Percentiles rank a stretch among this genome's conserved stretches.
Conservation (phyloP, 805 yeast genomes). For the Saccharomycopsis olivae region DNA sequence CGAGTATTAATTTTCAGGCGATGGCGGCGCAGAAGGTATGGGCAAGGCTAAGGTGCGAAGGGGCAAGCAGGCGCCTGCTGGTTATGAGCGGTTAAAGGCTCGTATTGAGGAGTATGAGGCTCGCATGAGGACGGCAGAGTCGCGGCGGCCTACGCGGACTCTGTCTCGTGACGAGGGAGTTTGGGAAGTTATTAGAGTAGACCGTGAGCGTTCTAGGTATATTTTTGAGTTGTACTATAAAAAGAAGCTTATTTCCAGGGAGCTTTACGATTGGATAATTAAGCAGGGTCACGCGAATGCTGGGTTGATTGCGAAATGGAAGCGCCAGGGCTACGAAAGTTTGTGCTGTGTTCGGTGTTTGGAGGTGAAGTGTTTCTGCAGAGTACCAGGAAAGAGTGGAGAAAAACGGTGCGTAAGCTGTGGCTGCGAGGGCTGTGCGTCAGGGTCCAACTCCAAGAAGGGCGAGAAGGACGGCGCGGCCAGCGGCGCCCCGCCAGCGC, state of each 20-base stretch:
- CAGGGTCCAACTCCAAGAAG: no score
- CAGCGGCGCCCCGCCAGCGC: neutral
- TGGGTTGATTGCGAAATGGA: constrained; percentile 74
- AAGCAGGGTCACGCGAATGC: constrained; percentile 58
- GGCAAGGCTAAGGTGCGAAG: constrained; percentile 33
- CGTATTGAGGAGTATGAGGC: constrained; percentile 50
- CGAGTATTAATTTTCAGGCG: no score
- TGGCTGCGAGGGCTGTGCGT: constrained; percentile 18
- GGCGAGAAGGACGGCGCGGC: neutral
- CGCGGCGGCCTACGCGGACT: constrained; percentile 28
- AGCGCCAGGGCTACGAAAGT: constrained; percentile 75
- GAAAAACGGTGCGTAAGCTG: constrained; percentile 13
- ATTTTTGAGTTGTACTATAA: constrained; percentile 65
- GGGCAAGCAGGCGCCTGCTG: constrained; percentile 56
- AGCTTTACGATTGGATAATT: constrained; percentile 65
- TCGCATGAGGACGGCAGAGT: constrained; percentile 45
- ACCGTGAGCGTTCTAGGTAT: constrained; percentile 68
- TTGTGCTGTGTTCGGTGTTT: constrained; percentile 79
- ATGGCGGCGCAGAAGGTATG: no score
- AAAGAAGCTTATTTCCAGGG: constrained; percentile 53
- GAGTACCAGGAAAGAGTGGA: constrained; percentile 51
- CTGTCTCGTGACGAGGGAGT: constrained; percentile 44
- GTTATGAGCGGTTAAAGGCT: constrained; percentile 57
- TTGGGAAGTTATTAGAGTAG: constrained; percentile 63
- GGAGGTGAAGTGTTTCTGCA: constrained; percentile 67